phyloP scores from a whole-genome alignment of 1,139 yeast species.

The Candida sanyaensis region DNA sequence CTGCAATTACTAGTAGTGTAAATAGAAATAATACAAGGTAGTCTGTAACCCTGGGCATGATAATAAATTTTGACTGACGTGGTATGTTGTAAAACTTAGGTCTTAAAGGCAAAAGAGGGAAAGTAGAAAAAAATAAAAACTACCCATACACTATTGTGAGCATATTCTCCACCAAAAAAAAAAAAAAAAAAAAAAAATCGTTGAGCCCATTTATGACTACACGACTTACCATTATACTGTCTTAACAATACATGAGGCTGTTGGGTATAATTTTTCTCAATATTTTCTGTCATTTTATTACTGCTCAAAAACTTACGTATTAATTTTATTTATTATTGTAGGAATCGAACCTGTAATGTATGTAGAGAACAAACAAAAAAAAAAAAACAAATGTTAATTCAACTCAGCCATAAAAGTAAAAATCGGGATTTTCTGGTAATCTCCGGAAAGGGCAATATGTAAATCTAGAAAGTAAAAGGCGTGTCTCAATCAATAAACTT shows the following conservation, averaged over 20 bases:
- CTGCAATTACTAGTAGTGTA: slow-evolving; percentile 2
- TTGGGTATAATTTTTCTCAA: too few species aligned
- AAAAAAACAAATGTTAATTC: background rate
- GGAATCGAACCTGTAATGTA: background rate
- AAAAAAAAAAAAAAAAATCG: too few species aligned
- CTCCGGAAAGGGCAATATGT: too few species aligned
- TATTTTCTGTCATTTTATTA: too few species aligned
- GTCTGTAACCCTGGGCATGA: background rate
- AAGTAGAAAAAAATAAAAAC: background rate
- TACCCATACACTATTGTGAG: background rate
- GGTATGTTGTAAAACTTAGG: background rate
- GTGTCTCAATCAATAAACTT: too few species aligned
- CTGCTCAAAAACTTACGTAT: background rate
- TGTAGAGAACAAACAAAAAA: background rate
- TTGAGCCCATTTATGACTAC: too few species aligned
- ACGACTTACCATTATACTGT: too few species aligned
- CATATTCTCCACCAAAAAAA: background rate
- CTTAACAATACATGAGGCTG: too few species aligned
- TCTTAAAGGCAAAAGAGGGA: background rate
- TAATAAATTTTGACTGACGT: background rate
- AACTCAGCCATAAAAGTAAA: background rate
- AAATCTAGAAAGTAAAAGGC: too few species aligned
- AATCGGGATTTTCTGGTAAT: too few species aligned
- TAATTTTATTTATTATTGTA: background rate
- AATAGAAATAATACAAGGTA: background rate